phyloP scores from a whole-genome alignment of 768 basidiomycete species.

The Coprinopsis cinerea region DNA sequence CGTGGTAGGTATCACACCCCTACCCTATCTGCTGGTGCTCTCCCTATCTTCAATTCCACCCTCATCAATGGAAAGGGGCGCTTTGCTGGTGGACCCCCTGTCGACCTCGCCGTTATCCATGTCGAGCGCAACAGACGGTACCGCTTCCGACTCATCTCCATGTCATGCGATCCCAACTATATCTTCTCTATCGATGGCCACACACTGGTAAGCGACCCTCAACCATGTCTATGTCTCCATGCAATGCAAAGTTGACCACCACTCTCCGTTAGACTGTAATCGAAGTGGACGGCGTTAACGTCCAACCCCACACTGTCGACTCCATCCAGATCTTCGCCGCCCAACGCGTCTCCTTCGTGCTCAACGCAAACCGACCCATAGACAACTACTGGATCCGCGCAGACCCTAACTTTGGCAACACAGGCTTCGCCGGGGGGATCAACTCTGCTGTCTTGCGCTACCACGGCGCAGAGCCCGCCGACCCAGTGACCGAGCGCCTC shows the following conservation, averaged over 20 bases:
- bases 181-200: conserved; percentile 35
- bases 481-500: conserved; percentile 33
- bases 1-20: conserved; percentile 22
- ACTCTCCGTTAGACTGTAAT: conserved; percentile 28
- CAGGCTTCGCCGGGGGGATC: conserved; percentile 27
- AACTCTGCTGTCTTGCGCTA: conserved; percentile 54
- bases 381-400: conserved; percentile 42
- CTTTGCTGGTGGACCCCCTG: conserved; percentile 27
- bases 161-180: conserved; percentile 40
- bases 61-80: conserved; percentile 45
- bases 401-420: conserved; percentile 24
- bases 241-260: conserved; percentile 19
- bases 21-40: conserved; percentile 9
- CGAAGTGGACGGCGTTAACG: conserved; percentile 35
- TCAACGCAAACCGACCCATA: conserved; percentile 30
- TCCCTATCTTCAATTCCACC: conserved; percentile 23
- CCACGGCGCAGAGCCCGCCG: conserved; percentile 27
- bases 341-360: conserved; percentile 40
- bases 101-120: conserved; percentile 30
- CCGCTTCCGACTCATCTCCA: conserved; percentile 44
- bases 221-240: too few relatives aligned
- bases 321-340: conserved; percentile 35
- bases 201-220: conserved; percentile 15
- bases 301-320: conserved; percentile 30
- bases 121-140: conserved; percentile 37